Base-by-base conservation (phyloP, 352 stramenopile genomes). In the Phytophthora pinifolia region DNA sequence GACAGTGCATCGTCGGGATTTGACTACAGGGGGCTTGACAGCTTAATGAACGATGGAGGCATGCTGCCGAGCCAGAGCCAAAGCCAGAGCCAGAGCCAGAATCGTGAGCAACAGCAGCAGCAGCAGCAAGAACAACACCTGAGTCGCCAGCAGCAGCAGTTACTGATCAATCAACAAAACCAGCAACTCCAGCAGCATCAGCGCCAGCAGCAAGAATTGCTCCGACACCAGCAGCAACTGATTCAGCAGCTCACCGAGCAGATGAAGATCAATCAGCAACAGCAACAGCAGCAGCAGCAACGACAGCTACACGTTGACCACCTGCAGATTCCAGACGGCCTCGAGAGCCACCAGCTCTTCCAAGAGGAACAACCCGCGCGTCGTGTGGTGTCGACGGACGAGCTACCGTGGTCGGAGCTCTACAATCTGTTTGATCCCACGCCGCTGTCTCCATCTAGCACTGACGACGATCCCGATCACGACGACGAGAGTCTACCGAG, bases 321-420 rank as follows among this genome's bases (percentile, higher is more conserved):
- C 15, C 37, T 62, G 2, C 66, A 74, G 34, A 45, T 67, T 12
- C 44, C 59, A n/a, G 48, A 46, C 15, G 77, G 80, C 20, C 54
- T 92, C 17, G 69, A 86, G 59, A 77, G 62, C 42, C 77, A 92
- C 61, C 79, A 66, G 39, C 56, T 92, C 4, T 92, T 92, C 39
- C 71, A 74, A 17, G 79, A 92, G 36, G 57, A 83, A 6, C 43
- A 69, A 46, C 69, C 79, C 15, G 66, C 71, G 25, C 75, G 79
- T 17, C 70, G 82, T 14, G 74, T 92, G 6, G 79, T 92, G 13
- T 76, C 79, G 22, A 86, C 60, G 3, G 82, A 92, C 31, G 82
- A 92, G 32, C 62, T 92, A 25, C 82, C 82, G 13, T 92, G 82
- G 82, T 88, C 82, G 18, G 82, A 92, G 66, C 60, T 92, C 14